Base-by-base conservation (phyloP, 257 asterid genomes). In the Scutellaria barbata region DNA sequence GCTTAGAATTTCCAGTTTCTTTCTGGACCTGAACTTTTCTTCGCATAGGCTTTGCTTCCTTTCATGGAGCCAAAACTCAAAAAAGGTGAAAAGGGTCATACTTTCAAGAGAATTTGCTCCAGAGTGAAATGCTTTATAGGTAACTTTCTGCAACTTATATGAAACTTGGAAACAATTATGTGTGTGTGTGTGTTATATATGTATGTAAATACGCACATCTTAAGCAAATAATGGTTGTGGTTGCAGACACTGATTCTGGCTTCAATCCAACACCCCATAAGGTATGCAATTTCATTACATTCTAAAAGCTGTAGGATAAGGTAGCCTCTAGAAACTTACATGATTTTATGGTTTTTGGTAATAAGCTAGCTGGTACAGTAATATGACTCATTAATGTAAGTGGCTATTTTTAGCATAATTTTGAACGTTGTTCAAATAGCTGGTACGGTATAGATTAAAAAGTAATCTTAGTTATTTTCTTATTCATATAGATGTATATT, bases 71-170 rank as follows among this genome's bases (percentile, higher is more conserved):
- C 88, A 46, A 85, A 79, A 74, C 85, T 18, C 46, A 79, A 61
- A 69, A 75, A 46, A 63, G 86, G 88, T 33, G 86, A 76, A 35
- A 81, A 50, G 58, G 89, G 81, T 3, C 82, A 81, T 13, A 43
- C 66, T 45, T 77, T 81, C 47, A 89, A 80, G 80, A 83, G 87
- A 75, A 80, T 81, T 73, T 74, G 84, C 79, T 83, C 77, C 33
- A 83, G 97, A 68, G 89, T 87, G 30, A 91, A 87, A 80, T 91
- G 97, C 74, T 91, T 89, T 73, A 78, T 91, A 75, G 97, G 97
- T 87, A 83, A 74, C 55, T 67, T 41, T 43, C 50, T 48, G 64
- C 35, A 35, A 12, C 59, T 58, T 37, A 12, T 65, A 17, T 35
- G 40, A 12, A 20, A 45, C 62, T 40, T 37, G 14, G 57, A 30